Conservation (phyloP, 805 yeast species). For the Wickerhamomyces silvicola region DNA sequence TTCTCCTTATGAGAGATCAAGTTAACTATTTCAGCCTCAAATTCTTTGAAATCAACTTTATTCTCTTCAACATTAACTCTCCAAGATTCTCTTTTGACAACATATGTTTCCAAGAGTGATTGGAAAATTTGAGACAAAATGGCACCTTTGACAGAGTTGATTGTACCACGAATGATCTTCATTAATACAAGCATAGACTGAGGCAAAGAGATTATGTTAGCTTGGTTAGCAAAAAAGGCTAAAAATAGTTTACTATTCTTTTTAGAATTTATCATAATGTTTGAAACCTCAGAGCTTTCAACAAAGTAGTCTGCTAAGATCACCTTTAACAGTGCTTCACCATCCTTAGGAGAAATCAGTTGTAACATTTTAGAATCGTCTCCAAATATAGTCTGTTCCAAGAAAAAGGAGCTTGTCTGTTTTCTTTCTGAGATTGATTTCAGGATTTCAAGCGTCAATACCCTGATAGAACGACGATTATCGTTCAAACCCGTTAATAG, state of each 20-base stretch:
- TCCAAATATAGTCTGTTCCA: slow-evolving; percentile 57
- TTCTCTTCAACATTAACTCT: slow-evolving; percentile 35
- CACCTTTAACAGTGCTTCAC: slow-evolving; percentile 34
- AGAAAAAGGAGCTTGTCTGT: slow-evolving; percentile 34
- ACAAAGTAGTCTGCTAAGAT: slow-evolving; percentile 40
- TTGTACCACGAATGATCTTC: slow-evolving; percentile 34
- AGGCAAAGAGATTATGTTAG: slow-evolving; percentile 43
- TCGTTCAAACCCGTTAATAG: slow-evolving; percentile 49
- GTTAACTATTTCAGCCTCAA: slow-evolving; percentile 55
- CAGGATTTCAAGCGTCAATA: slow-evolving; percentile 32
- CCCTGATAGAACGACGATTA: slow-evolving; percentile 43
- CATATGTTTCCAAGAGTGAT: slow-evolving; percentile 38
- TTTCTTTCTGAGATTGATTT: slow-evolving; percentile 30
- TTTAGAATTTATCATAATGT: slow-evolving; percentile 37
- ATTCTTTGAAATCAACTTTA: slow-evolving; percentile 42
- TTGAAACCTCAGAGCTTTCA: slow-evolving; percentile 42
- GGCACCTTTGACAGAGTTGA: slow-evolving; percentile 31
- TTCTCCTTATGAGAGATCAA: slow-evolving; percentile 60
- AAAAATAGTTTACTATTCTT: slow-evolving; percentile 52
- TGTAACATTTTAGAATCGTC: slow-evolving; percentile 39
- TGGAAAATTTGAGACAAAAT: slow-evolving; percentile 43
- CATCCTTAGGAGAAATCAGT: slow-evolving; percentile 61
- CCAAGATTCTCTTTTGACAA: slow-evolving; percentile 41
- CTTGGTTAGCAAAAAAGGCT: slow-evolving; percentile 68
- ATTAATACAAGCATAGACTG: slow-evolving; percentile 49